Percentiles rank a stretch among this genome's conserved stretches.
These are phyloP conservation scores for Phytophthora aleatoria DNA, from an alignment of 352 stramenopile genomes.

Conservation along the genomic window DNA sequence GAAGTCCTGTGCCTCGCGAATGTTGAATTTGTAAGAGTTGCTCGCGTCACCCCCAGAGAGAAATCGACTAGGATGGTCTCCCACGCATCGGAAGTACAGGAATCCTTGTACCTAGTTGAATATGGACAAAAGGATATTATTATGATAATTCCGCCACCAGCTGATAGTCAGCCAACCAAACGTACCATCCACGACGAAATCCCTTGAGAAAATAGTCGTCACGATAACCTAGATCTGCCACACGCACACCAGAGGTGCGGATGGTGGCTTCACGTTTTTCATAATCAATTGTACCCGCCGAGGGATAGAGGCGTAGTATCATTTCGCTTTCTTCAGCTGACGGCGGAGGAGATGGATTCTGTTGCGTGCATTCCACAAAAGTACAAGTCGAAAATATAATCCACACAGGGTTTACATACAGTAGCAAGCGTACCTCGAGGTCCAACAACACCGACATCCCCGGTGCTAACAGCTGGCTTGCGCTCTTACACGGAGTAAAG, in stretches of 20 bases:
- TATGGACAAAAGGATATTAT: neutral
- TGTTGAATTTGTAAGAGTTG: slow-evolving; percentile 16
- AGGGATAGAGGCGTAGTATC: slow-evolving; percentile 11
- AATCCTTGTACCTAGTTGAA: slow-evolving; percentile 6
- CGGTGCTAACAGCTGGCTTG: slow-evolving; percentile 10
- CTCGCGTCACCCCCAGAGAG: slow-evolving; percentile 11
- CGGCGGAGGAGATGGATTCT: slow-evolving; percentile 17
- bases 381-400: neutral
- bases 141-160: neutral
- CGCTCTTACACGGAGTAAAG: slow-evolving; percentile 5
- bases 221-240: slow-evolving; percentile 14
- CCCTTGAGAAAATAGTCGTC: slow-evolving; percentile 17
- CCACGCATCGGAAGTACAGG: slow-evolving; percentile 16
- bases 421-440: slow-evolving; percentile 8
- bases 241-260: slow-evolving; percentile 8
- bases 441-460: slow-evolving; percentile 19
- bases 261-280: slow-evolving; percentile 4
- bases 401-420: neutral
- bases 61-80: slow-evolving; percentile 1
- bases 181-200: slow-evolving; percentile 28
- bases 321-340: slow-evolving; percentile 13
- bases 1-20: slow-evolving; percentile 16
- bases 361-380: neutral
- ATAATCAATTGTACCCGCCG: neutral
- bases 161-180: neutral